phyloP scores from a whole-genome alignment of 495 filamentous ascomycete genomes.

The Penicillium crystallinum region DNA sequence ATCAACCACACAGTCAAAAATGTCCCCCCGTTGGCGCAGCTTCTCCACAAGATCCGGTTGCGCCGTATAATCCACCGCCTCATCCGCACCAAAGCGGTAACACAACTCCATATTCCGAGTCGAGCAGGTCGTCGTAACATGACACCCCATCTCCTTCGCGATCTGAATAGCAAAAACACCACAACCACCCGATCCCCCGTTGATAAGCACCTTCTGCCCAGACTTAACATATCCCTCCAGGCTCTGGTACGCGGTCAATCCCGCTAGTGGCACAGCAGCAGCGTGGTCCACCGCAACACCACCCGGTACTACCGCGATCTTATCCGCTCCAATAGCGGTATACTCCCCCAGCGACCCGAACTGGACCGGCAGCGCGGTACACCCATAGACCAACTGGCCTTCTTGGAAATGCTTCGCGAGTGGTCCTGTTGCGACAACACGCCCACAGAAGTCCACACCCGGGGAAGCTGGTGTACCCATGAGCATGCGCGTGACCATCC shows the following conservation, averaged over 20 bases:
- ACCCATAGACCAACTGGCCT: constrained; percentile 57
- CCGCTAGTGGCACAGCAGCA: constrained; percentile 51
- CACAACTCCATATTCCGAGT: constrained; percentile 53
- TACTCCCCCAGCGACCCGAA: constrained; percentile 56
- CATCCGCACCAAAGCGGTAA: constrained; percentile 57
- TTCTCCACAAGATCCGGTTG: constrained; percentile 41
- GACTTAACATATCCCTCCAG: constrained; percentile 49
- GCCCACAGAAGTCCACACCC: constrained; percentile 60
- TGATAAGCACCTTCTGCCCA: constrained; percentile 60
- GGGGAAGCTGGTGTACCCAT: constrained; percentile 50
- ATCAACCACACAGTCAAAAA: constrained; percentile 57
- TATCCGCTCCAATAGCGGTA: constrained; percentile 20
- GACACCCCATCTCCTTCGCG: constrained; percentile 59
- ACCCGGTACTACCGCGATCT: constrained; percentile 38
- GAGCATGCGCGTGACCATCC: constrained; percentile 30
- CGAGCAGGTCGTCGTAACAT: constrained; percentile 58
- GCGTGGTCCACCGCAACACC: constrained; percentile 48
- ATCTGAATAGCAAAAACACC: constrained; percentile 62
- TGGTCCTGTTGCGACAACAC: constrained; percentile 43
- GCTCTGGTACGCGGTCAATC: constrained; percentile 54
- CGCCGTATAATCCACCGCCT: constrained; percentile 64
- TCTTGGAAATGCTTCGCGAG: constrained; percentile 29
- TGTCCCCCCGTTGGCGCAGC: constrained; percentile 43
- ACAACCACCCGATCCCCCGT: constrained; percentile 60
- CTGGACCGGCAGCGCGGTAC: constrained; percentile 27